Evolutionary conservation across 768 basidiomycete species (phyloP), one percentile per base, ranked within the genome.

Genomic region (Boletus subparvulus): DNA sequence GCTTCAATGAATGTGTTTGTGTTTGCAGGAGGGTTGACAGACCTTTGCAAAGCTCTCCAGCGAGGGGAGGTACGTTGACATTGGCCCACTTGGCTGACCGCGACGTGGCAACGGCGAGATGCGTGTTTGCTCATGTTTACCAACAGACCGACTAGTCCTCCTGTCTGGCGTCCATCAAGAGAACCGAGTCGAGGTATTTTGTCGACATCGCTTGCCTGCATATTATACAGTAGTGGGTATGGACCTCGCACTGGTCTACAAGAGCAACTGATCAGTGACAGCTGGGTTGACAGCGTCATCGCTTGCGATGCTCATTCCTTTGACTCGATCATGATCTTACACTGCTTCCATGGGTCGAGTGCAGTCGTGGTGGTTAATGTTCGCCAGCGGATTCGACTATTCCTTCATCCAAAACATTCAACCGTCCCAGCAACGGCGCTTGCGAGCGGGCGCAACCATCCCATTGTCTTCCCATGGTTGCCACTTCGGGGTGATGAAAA

Each of bases 21-120:
- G 35, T 14, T 8, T 4, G 28, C 8, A 19, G 6, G 19, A 50
- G 21, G 13, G 2, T 5, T 4, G 24, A 52, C 47, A 17, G 54
- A 77, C 79, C 71, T 81, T 81, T 40, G 77, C 78, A 47, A 81
- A 75, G 48, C 64, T 65, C 54, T 80, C 77, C 30, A 81, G 35
- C 7, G 76, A 73, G 4, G 80, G 79, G 17, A 80, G 53, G 37
- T 75, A 69, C 52, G 65, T 68, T 36, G 76, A 74, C 76, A 78
- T 36, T 16, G 36, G 36, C 36, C 36, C 36, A 24, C 58, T 35
- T 37, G 16, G 14, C 30, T 42, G 40, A 44, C 47, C 26, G 10
- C 41, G 26, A 32, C 19, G 33, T 28, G 30, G 28, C 35, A 1
- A 6, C 5, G 10, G 35, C 3, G 13, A 30, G 37, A 33, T 6